These are phyloP conservation scores for Sugiyamaella xylanicola DNA, from an alignment of 1,139 yeast genomes.

Conservation along the genomic window DNA sequence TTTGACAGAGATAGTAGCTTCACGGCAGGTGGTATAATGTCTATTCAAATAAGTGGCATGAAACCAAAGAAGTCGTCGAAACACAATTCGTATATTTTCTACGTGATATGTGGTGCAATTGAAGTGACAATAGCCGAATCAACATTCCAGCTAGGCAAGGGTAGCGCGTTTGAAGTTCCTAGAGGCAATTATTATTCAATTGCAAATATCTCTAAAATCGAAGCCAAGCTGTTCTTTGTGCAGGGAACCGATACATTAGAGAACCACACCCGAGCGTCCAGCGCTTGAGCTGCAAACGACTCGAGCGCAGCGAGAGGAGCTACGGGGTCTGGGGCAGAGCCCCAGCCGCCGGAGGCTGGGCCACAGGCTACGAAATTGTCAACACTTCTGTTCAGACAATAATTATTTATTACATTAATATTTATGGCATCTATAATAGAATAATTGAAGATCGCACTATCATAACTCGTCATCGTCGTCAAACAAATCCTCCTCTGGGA, in stretches of 20 bases:
- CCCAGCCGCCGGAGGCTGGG: no score
- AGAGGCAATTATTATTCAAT: constrained; percentile 70
- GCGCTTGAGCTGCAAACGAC: no score
- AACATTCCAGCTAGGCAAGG: constrained; percentile 63
- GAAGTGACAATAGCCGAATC: constrained; percentile 67
- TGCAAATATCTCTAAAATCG: constrained; percentile 55
- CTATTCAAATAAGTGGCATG: constrained; percentile 57
- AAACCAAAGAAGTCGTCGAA: constrained; percentile 67
- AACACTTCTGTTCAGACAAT: no score
- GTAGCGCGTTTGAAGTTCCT: constrained; percentile 83
- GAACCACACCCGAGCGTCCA: constrained; percentile 24
- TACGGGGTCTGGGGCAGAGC: no score
- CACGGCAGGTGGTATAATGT: constrained; percentile 76
- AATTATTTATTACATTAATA: neutral
- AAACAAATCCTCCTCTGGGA: constrained; percentile 37
- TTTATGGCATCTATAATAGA: constrained; percentile 6
- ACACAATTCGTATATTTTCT: constrained; percentile 71
- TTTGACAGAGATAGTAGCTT: constrained; percentile 67
- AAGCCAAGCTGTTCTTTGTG: constrained; percentile 72
- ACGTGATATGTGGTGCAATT: constrained; percentile 68
- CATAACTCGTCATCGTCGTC: constrained; percentile 35
- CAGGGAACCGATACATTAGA: constrained; percentile 55
- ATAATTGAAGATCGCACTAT: neutral
- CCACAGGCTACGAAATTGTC: no score
- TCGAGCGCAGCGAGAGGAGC: no score